These are phyloP conservation scores for Helichrysum umbraculigerum DNA, from an alignment of 129 eudicot species.

Conservation along the genomic window DNA sequence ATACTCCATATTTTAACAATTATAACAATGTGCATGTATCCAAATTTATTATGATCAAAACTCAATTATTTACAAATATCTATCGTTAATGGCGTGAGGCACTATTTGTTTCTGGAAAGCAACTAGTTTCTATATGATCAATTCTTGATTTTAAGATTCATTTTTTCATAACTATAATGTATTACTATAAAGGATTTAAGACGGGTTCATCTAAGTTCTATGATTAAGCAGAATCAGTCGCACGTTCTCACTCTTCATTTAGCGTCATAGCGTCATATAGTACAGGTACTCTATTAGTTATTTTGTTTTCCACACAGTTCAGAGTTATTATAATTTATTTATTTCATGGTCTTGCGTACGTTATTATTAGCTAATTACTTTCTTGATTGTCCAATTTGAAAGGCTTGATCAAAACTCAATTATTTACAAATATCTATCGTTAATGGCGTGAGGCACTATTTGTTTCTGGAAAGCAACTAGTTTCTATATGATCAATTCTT, in stretches of 20 bases:
- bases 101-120: slow-evolving; percentile 7
- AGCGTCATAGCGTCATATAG: too few relatives aligned
- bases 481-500: not conserved
- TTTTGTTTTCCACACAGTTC: not conserved
- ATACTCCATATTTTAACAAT: not conserved
- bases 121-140: not conserved
- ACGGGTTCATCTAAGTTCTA: too few relatives aligned
- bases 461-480: slow-evolving; percentile 8
- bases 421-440: not conserved
- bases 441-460: not conserved
- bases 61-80: not conserved
- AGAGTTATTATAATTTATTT: not conserved
- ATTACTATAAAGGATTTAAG: too few relatives aligned
- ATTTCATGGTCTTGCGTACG: not conserved
- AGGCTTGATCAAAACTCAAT: not conserved
- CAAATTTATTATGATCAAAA: not conserved
- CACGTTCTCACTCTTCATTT: too few relatives aligned
- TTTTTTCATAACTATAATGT: too few relatives aligned
- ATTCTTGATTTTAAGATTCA: too few relatives aligned
- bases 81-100: slow-evolving; percentile 1
- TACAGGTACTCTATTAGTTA: too few relatives aligned
- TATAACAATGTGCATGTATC: not conserved
- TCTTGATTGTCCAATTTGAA: not conserved
- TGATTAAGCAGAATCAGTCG: too few relatives aligned
- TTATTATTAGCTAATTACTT: slow-evolving; percentile 1